phyloP scores from a whole-genome alignment of 352 stramenopile genomes.

The Halophytophthora polymorphica region DNA sequence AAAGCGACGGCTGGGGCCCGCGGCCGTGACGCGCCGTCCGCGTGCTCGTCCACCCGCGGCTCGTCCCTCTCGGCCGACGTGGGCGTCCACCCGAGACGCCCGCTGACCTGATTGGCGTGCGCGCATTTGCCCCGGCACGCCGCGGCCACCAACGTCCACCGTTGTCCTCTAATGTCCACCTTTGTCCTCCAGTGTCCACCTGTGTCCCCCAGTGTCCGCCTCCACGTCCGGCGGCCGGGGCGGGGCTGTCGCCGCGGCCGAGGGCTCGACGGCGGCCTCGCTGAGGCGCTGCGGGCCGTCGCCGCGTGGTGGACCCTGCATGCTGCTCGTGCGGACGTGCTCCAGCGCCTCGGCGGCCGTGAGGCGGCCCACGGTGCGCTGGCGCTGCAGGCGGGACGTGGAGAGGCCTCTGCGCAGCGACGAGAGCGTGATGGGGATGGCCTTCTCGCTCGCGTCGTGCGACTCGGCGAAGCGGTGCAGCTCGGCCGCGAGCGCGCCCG shows the following conservation, averaged over 20 bases:
- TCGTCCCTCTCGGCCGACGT: conserved; percentile 12
- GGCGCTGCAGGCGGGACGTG: conserved; percentile 18
- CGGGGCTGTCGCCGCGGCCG: too few relatives aligned
- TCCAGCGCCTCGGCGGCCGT: conserved; percentile 14
- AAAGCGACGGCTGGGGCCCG: conserved; percentile 19
- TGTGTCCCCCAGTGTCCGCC: too few relatives aligned
- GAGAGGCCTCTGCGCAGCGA: conserved; percentile 21
- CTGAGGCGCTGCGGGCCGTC: too few relatives aligned
- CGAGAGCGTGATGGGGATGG: conserved; percentile 62
- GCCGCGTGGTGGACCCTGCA: too few relatives aligned
- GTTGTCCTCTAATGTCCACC: too few relatives aligned
- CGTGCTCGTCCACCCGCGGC: conserved; percentile 9
- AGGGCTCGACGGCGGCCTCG: too few relatives aligned
- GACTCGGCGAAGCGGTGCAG: conserved; percentile 62
- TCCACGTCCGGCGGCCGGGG: too few relatives aligned
- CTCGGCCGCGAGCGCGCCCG: conserved; percentile 37
- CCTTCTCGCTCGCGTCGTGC: conserved; percentile 55
- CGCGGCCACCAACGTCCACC: not conserved
- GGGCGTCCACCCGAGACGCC: conserved; percentile 10
- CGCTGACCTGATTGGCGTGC: conserved; percentile 26
- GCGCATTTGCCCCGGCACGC: not conserved
- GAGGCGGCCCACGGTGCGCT: conserved; percentile 5
- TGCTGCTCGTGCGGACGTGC: conserved; percentile 16
- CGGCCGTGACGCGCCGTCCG: conserved; percentile 15
- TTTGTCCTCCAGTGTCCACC: too few relatives aligned